These are phyloP conservation scores for Lagenidium sp. DNA, from an alignment of 352 stramenopile species.

Conservation along the genomic window DNA sequence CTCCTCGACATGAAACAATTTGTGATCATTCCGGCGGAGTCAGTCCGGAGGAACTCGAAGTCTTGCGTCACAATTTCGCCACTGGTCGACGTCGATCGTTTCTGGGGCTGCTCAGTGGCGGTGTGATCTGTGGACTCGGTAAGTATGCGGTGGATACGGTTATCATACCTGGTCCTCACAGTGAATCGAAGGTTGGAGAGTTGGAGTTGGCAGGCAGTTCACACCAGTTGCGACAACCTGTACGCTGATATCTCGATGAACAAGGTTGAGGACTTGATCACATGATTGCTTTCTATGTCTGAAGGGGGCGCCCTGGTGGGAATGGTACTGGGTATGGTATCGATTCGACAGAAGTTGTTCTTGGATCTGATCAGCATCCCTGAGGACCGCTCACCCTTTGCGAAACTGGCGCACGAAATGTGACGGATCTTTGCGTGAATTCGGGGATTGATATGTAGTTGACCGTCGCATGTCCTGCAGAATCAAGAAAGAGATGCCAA, in stretches of 20 bases:
- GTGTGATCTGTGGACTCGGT: conserved; percentile 1
- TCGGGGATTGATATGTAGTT: too few relatives aligned
- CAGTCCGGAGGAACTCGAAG: conserved; percentile 10
- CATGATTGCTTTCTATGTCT: background rate
- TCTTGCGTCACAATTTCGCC: conserved; percentile 9
- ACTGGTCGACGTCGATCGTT: conserved; percentile 4
- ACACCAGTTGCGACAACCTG: conserved; percentile 4
- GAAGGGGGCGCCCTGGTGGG: conserved; percentile 20
- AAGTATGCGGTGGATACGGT: background rate
- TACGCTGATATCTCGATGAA: background rate
- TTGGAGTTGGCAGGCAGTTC: conserved; percentile 2
- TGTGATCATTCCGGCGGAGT: background rate
- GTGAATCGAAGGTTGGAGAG: conserved; percentile 2
- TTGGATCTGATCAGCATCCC: conserved; percentile 26
- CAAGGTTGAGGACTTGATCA: background rate
- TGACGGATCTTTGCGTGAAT: too few relatives aligned
- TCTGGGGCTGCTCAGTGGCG: conserved; percentile 5
- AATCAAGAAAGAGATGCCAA: conserved; percentile 9
- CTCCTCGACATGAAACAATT: background rate
- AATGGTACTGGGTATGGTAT: conserved; percentile 24
- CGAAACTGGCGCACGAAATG: conserved; percentile 14
- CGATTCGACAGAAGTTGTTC: conserved; percentile 24
- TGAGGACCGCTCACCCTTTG: conserved; percentile 27
- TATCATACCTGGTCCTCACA: background rate
- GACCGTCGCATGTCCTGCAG: too few relatives aligned